Base-by-base conservation (phyloP, 345 rosid species). In the Lepidium aucheri region DNA sequence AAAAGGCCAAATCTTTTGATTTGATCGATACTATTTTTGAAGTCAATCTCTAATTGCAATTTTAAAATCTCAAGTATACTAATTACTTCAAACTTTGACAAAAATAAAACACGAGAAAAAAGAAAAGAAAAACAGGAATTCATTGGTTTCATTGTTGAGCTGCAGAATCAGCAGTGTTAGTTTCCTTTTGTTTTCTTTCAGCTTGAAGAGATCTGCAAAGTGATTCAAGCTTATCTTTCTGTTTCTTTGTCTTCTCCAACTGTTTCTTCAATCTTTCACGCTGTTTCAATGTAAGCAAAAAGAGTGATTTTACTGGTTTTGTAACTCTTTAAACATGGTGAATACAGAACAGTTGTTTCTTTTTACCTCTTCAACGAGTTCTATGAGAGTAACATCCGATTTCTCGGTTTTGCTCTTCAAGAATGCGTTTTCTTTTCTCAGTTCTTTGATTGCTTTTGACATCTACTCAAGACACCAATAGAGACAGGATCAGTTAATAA, bases 141-240 rank as follows among this genome's bases (percentile, higher is more conserved):
- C 68, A 61, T 14, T 58, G 28, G 17, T 34, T 34, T 66, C 68
- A 66, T 9, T 67, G 56, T 52, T 73, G 56, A 65, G 58, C 16
- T 7, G 46, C n/a, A 40, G 61, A 57, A 41, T 57, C 50, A 12
- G 1, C 16, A 66, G 6, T 35, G 53, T 28, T 67, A 73, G 38
- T 45, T n/a, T 67, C 63, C 38, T 70, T 80, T 63, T 82, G 94
- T 69, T 82, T 89, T 79, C 97, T 80, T 76, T 93, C 96, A 8
- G 94, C 91, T 73, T 87, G 98, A 69, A 89, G 96, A n/a, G 94
- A 83, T 53, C 97, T 81, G 78, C 94, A 93, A 62, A 89, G 76
- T 7, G 91, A 87, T 76, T 93, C 98, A 33, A 87, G 89, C 79
- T 82, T 90, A 41, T 85, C 94, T 75, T 93, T 93, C 78, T 93